Conservation (phyloP, 1,284 basidiomycete genomes). For the Uromyces viciae-fabae region DNA sequence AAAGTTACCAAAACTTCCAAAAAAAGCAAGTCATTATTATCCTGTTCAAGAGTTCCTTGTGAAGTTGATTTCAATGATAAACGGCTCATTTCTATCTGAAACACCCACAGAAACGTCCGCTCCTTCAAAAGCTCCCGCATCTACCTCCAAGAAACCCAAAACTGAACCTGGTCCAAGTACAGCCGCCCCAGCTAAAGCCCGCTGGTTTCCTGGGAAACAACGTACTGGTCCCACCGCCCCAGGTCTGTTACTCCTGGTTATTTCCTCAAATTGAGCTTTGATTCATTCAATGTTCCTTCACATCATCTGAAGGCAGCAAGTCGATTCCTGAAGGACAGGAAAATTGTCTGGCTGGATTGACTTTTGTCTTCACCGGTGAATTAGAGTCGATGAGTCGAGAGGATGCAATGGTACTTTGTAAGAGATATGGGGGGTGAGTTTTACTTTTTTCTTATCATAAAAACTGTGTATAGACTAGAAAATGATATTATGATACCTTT, state of each 20-base stretch:
- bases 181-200: constrained; percentile 51
- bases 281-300: background rate
- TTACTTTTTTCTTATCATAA: background rate
- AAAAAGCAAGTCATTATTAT: no score
- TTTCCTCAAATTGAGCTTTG: background rate
- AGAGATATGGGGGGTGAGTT: constrained; percentile 82
- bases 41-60: no score
- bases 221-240: constrained; percentile 47
- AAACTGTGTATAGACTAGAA: background rate
- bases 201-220: constrained; percentile 51
- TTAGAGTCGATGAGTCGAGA: constrained; percentile 80
- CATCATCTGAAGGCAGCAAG: constrained; percentile 65
- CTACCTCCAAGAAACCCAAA: constrained; percentile 24
- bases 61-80: no score
- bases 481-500: background rate
- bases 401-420: constrained; percentile 79
- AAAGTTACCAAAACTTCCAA: no score
- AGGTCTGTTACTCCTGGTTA: background rate
- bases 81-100: no score
- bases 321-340: constrained; percentile 71
- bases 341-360: constrained; percentile 78
- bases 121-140: background rate
- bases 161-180: background rate
- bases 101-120: background rate
- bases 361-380: constrained; percentile 89